These are phyloP conservation scores for Penicillium olsonii DNA, from an alignment of 2,329 filamentous ascomycete genomes.

Conservation along the genomic window DNA sequence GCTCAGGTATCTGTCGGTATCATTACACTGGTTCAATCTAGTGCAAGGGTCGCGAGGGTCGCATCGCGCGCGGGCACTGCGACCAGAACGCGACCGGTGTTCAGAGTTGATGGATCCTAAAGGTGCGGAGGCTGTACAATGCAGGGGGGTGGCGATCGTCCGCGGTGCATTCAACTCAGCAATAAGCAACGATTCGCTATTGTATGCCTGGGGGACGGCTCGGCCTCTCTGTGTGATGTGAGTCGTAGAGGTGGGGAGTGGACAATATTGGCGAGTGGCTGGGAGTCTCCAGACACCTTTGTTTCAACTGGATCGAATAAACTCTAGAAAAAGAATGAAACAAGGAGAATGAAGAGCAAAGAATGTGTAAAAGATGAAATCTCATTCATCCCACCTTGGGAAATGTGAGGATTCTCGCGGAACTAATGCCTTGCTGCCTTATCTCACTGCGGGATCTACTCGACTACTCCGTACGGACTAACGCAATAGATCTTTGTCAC, in stretches of 20 bases:
- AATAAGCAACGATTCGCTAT: neutral
- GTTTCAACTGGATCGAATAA: neutral
- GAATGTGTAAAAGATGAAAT: too few relatives aligned
- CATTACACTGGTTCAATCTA: constrained; percentile 8
- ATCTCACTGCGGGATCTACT: neutral
- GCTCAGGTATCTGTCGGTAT: neutral
- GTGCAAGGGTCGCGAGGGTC: constrained; percentile 11
- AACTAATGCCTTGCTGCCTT: neutral
- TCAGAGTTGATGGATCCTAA: constrained; percentile 11
- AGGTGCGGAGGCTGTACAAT: constrained; percentile 4
- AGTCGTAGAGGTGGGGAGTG: constrained; percentile 2
- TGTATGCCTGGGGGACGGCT: neutral
- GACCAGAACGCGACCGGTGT: constrained; percentile 7
- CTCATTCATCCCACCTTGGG: too few relatives aligned
- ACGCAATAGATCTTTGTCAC: too few relatives aligned
- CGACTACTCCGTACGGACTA: too few relatives aligned
- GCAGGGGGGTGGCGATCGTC: constrained; percentile 15
- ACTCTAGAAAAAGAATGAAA: neutral
- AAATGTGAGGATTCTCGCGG: neutral
- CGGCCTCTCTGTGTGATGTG: constrained; percentile 3
- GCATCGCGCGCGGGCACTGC: constrained; percentile 13
- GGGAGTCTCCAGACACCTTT: neutral
- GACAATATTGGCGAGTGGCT: constrained; percentile 9
- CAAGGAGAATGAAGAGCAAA: neutral
- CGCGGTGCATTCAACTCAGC: constrained; percentile 3